phyloP scores from a whole-genome alignment of 192 early-diverging fungal genomes.

The Gonapodya sp. region DNA sequence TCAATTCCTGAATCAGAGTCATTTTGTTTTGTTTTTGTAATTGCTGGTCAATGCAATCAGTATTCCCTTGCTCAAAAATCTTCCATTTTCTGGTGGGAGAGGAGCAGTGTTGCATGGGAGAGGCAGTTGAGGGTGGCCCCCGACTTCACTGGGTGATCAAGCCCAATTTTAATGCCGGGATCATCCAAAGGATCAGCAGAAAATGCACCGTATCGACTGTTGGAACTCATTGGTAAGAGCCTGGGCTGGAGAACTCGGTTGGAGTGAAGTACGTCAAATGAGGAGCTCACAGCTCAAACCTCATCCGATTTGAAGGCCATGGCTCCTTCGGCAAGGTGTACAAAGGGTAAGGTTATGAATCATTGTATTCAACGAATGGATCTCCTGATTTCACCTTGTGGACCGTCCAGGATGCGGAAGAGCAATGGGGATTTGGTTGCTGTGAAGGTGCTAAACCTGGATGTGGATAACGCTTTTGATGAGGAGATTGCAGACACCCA shows the following conservation, averaged over 20 bases:
- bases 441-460: conserved; percentile 95
- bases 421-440: conserved; percentile 72
- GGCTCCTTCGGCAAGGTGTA: conserved; percentile 14
- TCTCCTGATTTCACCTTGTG: background rate
- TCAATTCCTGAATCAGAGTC: too few species aligned
- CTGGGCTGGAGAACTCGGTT: background rate
- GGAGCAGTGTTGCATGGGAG: too few species aligned
- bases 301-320: background rate
- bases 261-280: background rate
- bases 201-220: background rate
- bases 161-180: too few species aligned
- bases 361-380: background rate
- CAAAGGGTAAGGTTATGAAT: background rate
- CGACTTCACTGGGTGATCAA: too few species aligned
- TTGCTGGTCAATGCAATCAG: too few species aligned
- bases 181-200: background rate
- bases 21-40: too few species aligned
- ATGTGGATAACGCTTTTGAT: conserved; percentile 61
- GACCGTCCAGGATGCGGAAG: conserved; percentile 49
- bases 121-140: too few species aligned
- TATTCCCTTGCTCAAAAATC: too few species aligned
- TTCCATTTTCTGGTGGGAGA: too few species aligned
- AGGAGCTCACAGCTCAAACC: background rate
- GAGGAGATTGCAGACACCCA: conserved; percentile 94
- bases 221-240: background rate